Evolutionary conservation across 1,139 yeast genomes (phyloP), one percentile per base, ranked within the genome.

Genomic region (Pichia sp.): DNA sequence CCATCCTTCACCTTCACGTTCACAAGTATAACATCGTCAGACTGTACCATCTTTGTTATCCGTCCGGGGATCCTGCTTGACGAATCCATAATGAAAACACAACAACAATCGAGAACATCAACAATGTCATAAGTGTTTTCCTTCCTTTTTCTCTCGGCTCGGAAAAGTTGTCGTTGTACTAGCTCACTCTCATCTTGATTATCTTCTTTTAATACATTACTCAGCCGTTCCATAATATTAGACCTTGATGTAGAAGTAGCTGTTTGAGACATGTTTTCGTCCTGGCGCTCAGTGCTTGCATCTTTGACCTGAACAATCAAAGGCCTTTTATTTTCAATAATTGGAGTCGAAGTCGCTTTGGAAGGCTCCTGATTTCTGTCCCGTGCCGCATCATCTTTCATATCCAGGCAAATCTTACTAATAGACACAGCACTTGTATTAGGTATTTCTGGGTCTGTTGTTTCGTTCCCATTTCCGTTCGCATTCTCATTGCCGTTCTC

Each of bases 351-450:
- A 34, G 38, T 34, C n/a, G 38, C 38, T 10, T 34, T 13, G n/a
- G n/a, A 11, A 34, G 4, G 11, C 11, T 34, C 38, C 38, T 34
- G 38, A 34, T 11, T 34, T 34, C n/a, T 34, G 11, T 34, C 13
- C 50, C 11, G n/a, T 16, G 3, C 16, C 6, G 3, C 47, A 13
- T 43, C 10, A 38, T 30, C 32, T 1, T 40, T 38, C 4, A 51
- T 16, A 10, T 53, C 51, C 13, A 55, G 34, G 13, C 49, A 54
- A 7, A 55, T 45, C 34, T 51, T 52, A 15, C 53, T 52, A 5
- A 45, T 43, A 6, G 57, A 56, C 1, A 48, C 32, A 5, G 49
- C 51, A 44, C 61, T 59, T 1, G 61, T 59, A 29, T 59, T 59
- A 6, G 61, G 61, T 7, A 58, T 36, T 34, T 56, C 60, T 19